Evolutionary conservation across 176 grass and related monocot species (phyloP).

Genomic region (barley (Hordeum vulgare)): DNA sequence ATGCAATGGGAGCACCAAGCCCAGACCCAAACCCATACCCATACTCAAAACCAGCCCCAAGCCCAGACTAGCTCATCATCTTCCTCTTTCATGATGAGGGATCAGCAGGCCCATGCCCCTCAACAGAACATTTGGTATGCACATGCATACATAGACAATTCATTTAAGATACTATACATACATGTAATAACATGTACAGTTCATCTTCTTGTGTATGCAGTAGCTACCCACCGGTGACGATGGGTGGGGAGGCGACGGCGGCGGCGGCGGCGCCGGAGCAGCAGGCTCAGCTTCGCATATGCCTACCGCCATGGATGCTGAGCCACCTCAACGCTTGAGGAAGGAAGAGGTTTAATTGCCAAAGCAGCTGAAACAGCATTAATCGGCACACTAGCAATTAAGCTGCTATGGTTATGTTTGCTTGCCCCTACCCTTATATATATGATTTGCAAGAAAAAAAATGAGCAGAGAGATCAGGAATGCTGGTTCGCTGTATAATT

Average conservation of each 20-base stretch:
- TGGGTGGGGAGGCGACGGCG: neutral
- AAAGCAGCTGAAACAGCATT: neutral
- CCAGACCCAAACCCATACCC: conserved; percentile 16
- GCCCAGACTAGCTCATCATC: conserved; percentile 43
- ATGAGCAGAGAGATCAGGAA: neutral
- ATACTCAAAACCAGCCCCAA: conserved; percentile 10
- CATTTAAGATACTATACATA: neutral
- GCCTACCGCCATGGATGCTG: conserved; percentile 49
- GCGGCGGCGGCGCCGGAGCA: neutral
- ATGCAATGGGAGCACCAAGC: conserved; percentile 38
- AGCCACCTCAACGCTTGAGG: conserved; percentile 43
- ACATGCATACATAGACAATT: neutral
- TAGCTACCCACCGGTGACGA: conserved; percentile 20
- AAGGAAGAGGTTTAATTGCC: neutral
- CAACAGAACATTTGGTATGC: conserved; percentile 45
- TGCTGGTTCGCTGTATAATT: conserved; percentile 22
- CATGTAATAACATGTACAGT: neutral
- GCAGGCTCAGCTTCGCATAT: conserved; percentile 22
- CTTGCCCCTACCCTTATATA: conserved; percentile 18
- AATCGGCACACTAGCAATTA: conserved; percentile 11
- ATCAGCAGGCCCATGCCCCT: conserved; percentile 21
- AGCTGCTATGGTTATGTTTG: conserved; percentile 34
- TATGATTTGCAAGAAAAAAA: conserved; percentile 21
- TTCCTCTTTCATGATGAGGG: conserved; percentile 37
- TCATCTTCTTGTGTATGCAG: neutral